Conservation (phyloP, 2,329 filamentous ascomycete genomes). For the Thelonectria discophora region DNA sequence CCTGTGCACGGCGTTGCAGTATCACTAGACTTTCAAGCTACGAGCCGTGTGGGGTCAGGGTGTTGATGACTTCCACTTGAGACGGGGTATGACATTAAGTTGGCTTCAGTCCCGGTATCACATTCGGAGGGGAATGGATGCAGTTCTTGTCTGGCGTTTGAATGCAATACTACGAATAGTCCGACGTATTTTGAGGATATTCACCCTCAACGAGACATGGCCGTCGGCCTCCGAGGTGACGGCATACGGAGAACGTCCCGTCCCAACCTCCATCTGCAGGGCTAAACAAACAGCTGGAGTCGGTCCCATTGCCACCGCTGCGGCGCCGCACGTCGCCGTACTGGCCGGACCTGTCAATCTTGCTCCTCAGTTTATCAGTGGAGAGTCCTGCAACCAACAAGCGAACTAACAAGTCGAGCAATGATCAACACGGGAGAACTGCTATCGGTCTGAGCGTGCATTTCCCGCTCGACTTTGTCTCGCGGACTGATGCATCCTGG, state of each 20-base stretch:
- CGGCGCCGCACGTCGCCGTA: conserved; percentile 1
- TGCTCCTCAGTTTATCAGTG: neutral
- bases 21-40: neutral
- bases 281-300: conserved; percentile 2
- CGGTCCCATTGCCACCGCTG: neutral
- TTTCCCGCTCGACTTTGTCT: neutral
- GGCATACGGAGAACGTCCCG: conserved; percentile 2
- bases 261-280: conserved; percentile 16
- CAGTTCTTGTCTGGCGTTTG: neutral
- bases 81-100: neutral
- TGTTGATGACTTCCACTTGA: neutral
- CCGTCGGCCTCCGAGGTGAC: neutral
- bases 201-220: neutral
- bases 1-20: conserved; percentile 1
- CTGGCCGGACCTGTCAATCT: conserved; percentile 2
- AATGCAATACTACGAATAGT: neutral
- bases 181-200: neutral
- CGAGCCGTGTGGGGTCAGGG: neutral
- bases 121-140: no score
- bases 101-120: neutral
- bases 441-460: conserved; percentile 4
- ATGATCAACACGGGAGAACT: neutral
- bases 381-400: neutral
- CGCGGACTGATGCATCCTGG: neutral
- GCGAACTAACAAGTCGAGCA: neutral